Evolutionary conservation across 345 rosid species (phyloP), one percentile per base, ranked within the genome.

Genomic region (Hibiscus tridactylites): DNA sequence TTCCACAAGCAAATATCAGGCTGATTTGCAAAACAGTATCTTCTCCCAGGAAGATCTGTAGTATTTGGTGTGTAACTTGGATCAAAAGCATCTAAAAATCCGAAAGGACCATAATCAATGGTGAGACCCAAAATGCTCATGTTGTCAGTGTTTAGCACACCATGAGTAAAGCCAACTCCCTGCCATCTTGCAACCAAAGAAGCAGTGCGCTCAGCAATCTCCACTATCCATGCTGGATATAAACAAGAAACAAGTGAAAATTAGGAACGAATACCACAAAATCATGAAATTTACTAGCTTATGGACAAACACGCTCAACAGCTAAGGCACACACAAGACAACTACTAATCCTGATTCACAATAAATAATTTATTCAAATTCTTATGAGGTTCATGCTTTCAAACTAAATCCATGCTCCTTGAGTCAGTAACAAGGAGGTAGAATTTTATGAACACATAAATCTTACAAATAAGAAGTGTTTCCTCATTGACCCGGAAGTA

Each of bases 111-210:
- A 75, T 95, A 95, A 84, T 95, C 97, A 68, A 95, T 92, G 5
- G 98, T 92, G 60, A 89, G 93, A 61, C 99, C 99, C 74, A 92
- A 84, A 77, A 95, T 81, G 85, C 99, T 95, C 98, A 92, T 95
- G 77, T 95, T 95, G 80, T 92, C 99, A 3, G 98, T 95, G 86
- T 95, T 95, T 79, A 95, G 85, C 75, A 95, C 98, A 56, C 99
- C 99, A 65, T 95, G 99, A 16, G 98, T 92, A 83, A 95, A 95
- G 61, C 99, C 97, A 77, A 95, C 92, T 61, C 99, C 98, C 79
- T 92, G 99, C 98, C 99, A 95, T 73, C 84, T 85, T 17, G 98
- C 96, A 73, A 89, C 70, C 85, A 92, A 78, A 31, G 88, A 84
- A 58, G 99, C 98, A 58, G 94, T 90, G 19, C 91, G 92, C 79